Evolutionary conservation across 495 filamentous ascomycete genomes (phyloP), one percentile per base, ranked within the genome.

Genomic region (Tuber umbilicatum): DNA sequence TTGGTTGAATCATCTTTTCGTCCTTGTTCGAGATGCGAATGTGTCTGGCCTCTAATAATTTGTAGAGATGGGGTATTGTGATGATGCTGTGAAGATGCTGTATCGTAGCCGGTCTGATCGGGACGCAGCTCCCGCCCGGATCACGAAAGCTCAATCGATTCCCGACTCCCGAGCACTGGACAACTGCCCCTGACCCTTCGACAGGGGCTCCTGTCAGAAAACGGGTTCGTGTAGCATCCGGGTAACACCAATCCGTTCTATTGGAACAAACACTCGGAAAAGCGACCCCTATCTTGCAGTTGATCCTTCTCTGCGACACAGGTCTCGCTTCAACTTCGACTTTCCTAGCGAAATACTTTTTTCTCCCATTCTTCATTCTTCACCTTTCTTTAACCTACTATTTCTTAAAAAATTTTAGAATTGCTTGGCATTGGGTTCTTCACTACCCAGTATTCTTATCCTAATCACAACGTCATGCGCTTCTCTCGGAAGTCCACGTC

Each of bases 221-320:
- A 50, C 45, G 45, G 45, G 45, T n/a, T 50, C 23, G 21, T 0
- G 55, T 27, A 35, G 55, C 55, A 64, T 64, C 55, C 55, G 55
- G 55, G 55, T 64, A 64, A 64, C 55, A 64, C 55, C 55, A 64
- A 64, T 64, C 55, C 55, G 9, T 64, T 64, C 27, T 27, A 16
- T 64, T 35, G 27, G 55, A 64, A 64, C 55, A 35, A 35, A 17
- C 31, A 17, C 12, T 35, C 14, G 55, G 16, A 7, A 14, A 17
- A 64, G 27, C 14, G 55, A 64, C 55, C 55, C 55, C 55, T 64
- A 64, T 64, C 55, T 64, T 35, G n/a, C 16, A 6, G 14, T 64
- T 19, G 27, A 64, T 64, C 27, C 27, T 35, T 31, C 55, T 17
- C 31, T 35, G 55, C 55, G 19, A 35, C 55, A 64, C 55, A 17